Conservation (phyloP, 805 yeast genomes). For the Kregervanrija delftensis region DNA sequence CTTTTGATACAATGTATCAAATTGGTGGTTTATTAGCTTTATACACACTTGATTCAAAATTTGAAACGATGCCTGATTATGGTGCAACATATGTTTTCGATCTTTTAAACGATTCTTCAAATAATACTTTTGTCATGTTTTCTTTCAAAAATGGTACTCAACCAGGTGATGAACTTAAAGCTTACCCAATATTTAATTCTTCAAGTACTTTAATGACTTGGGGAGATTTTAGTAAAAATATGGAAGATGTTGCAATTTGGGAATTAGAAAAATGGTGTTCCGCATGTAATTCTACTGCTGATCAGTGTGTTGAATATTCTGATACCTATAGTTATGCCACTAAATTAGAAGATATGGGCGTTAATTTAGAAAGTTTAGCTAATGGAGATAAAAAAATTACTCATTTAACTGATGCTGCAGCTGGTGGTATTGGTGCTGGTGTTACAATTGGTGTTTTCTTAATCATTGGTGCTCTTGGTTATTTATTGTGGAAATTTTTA, state of each 20-base stretch:
- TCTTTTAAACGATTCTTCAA: slow-evolving; percentile 24
- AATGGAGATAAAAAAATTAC: slow-evolving; percentile 15
- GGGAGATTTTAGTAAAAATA: slow-evolving; percentile 28
- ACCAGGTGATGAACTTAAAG: slow-evolving; percentile 24
- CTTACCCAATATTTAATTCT: slow-evolving; percentile 34
- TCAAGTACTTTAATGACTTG: slow-evolving; percentile 28
- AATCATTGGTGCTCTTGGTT: slow-evolving; percentile 26
- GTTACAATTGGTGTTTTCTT: slow-evolving; percentile 39
- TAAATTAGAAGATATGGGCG: slow-evolving; percentile 24
- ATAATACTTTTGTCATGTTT: slow-evolving; percentile 33
- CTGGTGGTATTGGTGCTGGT: slow-evolving; percentile 50
- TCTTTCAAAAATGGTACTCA: slow-evolving; percentile 41
- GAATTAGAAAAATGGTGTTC: slow-evolving; percentile 33
- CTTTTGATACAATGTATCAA: slow-evolving; percentile 39
- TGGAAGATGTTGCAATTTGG: slow-evolving; percentile 22
- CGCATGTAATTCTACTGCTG: slow-evolving; percentile 27
- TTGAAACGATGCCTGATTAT: slow-evolving; percentile 42
- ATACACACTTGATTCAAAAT: slow-evolving; percentile 27
- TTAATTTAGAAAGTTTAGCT: slow-evolving; percentile 21
- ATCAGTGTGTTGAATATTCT: slow-evolving; percentile 30
- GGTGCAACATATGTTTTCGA: slow-evolving; percentile 42
- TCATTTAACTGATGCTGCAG: slow-evolving; percentile 32
- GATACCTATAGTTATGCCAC: slow-evolving; percentile 26
- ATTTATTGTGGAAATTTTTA: slow-evolving; percentile 10
- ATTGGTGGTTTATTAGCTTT: slow-evolving; percentile 30